A percentile compares a stretch with the other conserved stretches of the same genome.
Conservation (phyloP, 345 rosid genomes). For the Eucalyptus lansdowneana region DNA sequence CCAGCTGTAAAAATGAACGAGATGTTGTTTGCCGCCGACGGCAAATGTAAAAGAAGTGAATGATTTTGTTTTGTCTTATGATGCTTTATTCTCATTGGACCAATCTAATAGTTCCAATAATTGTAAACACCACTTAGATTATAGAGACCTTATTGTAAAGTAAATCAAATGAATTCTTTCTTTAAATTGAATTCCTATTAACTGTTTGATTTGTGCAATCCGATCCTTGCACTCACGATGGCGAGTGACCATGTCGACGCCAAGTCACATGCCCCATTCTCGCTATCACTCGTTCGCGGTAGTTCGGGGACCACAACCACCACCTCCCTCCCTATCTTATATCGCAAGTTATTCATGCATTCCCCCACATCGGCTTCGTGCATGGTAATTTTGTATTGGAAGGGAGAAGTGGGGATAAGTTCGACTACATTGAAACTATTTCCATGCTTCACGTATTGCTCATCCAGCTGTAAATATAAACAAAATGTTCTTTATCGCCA, state of each 20-base stretch:
- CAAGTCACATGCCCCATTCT: background rate
- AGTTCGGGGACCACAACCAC: background rate
- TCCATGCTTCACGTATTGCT: accelerated
- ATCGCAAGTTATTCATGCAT: accelerated
- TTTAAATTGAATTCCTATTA: background rate
- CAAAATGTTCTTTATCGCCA: background rate
- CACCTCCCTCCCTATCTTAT: background rate
- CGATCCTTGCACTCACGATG: background rate
- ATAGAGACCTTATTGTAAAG: background rate
- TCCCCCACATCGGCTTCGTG: background rate
- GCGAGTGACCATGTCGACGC: accelerated
- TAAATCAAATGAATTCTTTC: background rate
- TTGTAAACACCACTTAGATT: background rate
- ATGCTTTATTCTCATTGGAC: background rate
- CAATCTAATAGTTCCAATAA: background rate
- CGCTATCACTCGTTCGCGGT: background rate
- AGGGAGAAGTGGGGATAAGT: background rate
- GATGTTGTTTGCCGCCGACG: background rate
- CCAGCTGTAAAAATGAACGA: background rate
- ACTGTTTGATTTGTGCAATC: no score
- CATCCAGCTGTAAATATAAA: background rate
- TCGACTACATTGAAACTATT: background rate
- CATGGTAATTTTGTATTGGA: background rate
- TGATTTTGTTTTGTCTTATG: background rate
- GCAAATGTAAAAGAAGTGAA: background rate